Percentiles rank a stretch among this genome's conserved stretches.
Conservation (phyloP, 129 eudicot species). For the Arctium lappa region DNA sequence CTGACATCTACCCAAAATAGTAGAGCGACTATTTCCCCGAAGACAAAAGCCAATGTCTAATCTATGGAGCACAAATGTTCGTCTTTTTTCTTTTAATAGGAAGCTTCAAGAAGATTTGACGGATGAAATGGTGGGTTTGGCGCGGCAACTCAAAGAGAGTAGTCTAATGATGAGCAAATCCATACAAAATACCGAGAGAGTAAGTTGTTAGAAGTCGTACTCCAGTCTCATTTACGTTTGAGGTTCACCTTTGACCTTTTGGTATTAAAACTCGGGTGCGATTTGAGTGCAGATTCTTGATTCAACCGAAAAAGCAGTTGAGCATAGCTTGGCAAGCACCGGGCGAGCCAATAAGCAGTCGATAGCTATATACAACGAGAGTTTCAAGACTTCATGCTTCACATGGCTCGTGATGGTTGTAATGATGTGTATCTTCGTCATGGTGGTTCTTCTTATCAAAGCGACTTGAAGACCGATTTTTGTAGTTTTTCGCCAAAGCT, state of each 20-base stretch:
- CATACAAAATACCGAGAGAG: slow-evolving; percentile 72
- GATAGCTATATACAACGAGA: slow-evolving; percentile 47
- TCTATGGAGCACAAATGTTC: background rate
- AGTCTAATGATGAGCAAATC: slow-evolving; percentile 82
- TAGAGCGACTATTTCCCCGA: background rate
- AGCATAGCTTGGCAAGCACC: slow-evolving; percentile 88
- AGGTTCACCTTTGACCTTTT: background rate
- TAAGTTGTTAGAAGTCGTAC: slow-evolving; percentile 27
- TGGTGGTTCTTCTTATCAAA: slow-evolving; percentile 90
- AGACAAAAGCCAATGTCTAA: background rate
- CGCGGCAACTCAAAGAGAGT: slow-evolving; percentile 88
- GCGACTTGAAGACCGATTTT: slow-evolving; percentile 36
- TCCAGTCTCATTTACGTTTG: background rate
- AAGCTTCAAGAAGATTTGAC: slow-evolving; percentile 97
- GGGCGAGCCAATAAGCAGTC: slow-evolving; percentile 71
- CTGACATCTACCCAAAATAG: background rate
- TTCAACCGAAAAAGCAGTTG: slow-evolving; percentile 90
- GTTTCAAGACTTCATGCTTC: slow-evolving; percentile 75
- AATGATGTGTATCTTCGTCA: slow-evolving; percentile 70
- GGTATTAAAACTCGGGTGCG: background rate
- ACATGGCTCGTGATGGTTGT: slow-evolving; percentile 63
- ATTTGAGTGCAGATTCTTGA: slow-evolving; percentile 65
- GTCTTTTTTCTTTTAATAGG: slow-evolving; percentile 31
- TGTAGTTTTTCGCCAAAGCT: background rate
- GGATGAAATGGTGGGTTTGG: slow-evolving; percentile 91